Conservation (phyloP, 2,329 filamentous ascomycete genomes). For the Triangularia setosa region DNA sequence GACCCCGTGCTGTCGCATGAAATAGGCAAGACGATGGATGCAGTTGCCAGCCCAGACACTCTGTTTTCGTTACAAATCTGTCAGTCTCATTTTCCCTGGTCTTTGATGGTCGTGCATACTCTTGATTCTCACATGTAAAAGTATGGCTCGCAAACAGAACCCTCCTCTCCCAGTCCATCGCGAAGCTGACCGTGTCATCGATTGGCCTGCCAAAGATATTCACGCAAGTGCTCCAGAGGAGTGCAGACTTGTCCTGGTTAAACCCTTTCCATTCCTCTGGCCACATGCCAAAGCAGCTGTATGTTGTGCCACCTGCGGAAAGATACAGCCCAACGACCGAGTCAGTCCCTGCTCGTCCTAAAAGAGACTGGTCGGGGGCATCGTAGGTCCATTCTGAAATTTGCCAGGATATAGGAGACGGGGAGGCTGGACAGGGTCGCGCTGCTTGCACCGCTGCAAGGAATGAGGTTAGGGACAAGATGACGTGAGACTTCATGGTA, state of each 20-base stretch:
- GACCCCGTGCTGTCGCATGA: neutral
- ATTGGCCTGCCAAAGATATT: constrained; percentile 3
- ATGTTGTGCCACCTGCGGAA: neutral
- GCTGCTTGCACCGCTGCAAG: neutral
- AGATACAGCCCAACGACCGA: constrained; percentile 11
- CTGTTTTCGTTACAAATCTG: neutral
- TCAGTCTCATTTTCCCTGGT: neutral
- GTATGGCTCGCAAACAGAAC: constrained; percentile 1
- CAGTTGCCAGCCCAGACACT: neutral
- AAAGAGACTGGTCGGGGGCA: neutral
- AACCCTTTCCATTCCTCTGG: constrained; percentile 5
- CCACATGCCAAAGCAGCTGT: constrained; percentile 10
- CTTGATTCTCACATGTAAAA: neutral
- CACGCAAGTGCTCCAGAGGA: constrained; percentile 8
- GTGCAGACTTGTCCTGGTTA: neutral
- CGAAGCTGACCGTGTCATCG: constrained; percentile 10
- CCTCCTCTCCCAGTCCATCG: constrained; percentile 8
- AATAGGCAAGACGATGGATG: neutral
- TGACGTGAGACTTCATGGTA: neutral
- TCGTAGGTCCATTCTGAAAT: constrained; percentile 12
- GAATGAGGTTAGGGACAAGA: neutral
- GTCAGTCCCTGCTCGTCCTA: constrained; percentile 1
- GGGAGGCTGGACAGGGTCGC: neutral
- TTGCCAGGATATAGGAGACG: neutral
- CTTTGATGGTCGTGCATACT: neutral